phyloP scores from a whole-genome alignment of 2,329 filamentous ascomycete genomes.

The Pseudocercospora macadamiae region DNA sequence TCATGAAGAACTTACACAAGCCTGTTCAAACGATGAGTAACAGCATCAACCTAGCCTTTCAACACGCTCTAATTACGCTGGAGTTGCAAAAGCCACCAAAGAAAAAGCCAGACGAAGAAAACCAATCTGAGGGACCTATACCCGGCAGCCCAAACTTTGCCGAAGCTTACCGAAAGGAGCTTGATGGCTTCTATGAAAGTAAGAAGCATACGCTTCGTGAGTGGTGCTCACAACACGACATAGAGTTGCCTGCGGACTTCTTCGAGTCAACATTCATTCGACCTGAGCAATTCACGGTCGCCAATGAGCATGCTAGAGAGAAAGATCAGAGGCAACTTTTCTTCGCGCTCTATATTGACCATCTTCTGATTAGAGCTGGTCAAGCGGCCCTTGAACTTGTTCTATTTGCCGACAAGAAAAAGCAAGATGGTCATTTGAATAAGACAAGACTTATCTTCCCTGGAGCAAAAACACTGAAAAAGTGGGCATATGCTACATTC shows the following conservation, averaged over 20 bases:
- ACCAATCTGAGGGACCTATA: conserved; percentile 42
- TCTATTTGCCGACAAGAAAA: conserved; percentile 67
- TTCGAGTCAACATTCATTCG: conserved; percentile 55
- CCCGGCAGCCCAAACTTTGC: conserved; percentile 65
- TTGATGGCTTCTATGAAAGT: conserved; percentile 59
- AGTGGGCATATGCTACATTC: conserved; percentile 65
- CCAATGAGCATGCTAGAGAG: conserved; percentile 64
- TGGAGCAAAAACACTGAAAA: conserved; percentile 62
- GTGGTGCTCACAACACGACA: conserved; percentile 51
- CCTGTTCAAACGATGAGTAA: conserved; percentile 66
- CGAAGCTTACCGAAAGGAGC: conserved; percentile 55
- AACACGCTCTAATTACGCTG: conserved; percentile 62
- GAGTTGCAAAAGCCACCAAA: conserved; percentile 50
- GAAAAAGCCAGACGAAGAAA: conserved; percentile 43
- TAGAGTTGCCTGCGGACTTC: conserved; percentile 55
- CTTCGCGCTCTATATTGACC: conserved; percentile 71
- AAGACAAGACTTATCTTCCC: conserved; percentile 67
- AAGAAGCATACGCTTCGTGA: conserved; percentile 59
- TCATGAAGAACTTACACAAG: conserved; percentile 70
- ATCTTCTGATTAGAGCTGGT: conserved; percentile 63
- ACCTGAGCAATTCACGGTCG: conserved; percentile 40
- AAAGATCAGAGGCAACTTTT: conserved; percentile 69
- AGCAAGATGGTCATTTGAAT: conserved; percentile 66
- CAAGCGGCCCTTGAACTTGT: conserved; percentile 66
- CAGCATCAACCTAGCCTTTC: conserved; percentile 66